phyloP scores from a whole-genome alignment of 129 eudicot species.

The Flaveria robusta region DNA sequence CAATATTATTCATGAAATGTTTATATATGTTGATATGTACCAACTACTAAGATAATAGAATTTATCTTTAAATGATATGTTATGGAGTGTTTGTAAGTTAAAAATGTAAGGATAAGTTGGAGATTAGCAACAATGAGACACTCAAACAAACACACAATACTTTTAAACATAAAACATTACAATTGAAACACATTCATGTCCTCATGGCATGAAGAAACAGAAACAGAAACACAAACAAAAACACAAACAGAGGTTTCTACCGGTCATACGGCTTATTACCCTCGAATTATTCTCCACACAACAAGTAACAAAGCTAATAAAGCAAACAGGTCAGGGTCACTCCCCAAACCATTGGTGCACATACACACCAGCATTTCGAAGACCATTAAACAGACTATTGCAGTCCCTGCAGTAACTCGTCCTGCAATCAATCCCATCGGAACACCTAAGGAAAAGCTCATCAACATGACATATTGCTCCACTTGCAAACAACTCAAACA shows the following conservation, averaged over 20 bases:
- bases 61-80: too few species aligned
- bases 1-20: too few species aligned
- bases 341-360: slow-evolving; percentile 67
- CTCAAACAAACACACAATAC: slow-evolving; percentile 22
- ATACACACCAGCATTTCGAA: slow-evolving; percentile 69
- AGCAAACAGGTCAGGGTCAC: slow-evolving; percentile 14
- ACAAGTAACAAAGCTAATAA: not conserved
- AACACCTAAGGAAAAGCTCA: slow-evolving; percentile 74
- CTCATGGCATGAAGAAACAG: slow-evolving; percentile 13
- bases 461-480: slow-evolving; percentile 81
- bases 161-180: slow-evolving; percentile 22
- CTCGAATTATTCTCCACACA: slow-evolving; percentile 47
- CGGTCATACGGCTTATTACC: slow-evolving; percentile 40
- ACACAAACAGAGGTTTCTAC: slow-evolving; percentile 20
- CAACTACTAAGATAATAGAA: too few species aligned
- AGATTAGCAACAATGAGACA: not conserved
- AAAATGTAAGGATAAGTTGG: not conserved
- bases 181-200: slow-evolving; percentile 24
- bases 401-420: slow-evolving; percentile 50
- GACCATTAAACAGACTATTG: slow-evolving; percentile 49
- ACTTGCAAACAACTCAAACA: slow-evolving; percentile 58
- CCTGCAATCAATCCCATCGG: slow-evolving; percentile 44
- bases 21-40: too few species aligned
- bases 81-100: not conserved
- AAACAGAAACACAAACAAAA: slow-evolving; percentile 10